Conservation (phyloP, 139 green algal species). For the Coccomyxa sp. region DNA sequence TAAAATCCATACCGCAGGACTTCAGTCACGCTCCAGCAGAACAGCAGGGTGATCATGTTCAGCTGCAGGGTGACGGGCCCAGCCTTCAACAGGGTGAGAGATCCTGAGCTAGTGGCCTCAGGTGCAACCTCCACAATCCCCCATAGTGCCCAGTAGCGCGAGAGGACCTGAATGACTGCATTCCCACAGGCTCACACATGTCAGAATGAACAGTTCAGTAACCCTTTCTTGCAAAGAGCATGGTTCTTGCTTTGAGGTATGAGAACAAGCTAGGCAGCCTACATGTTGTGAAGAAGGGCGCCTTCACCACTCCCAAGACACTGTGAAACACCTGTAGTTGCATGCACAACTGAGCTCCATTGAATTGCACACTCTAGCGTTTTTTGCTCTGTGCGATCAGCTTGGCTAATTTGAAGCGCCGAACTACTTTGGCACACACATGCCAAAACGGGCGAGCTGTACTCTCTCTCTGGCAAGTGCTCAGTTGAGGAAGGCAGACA, state of each 20-base stretch:
- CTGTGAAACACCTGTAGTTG: slow-evolving; percentile 63
- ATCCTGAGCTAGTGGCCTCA: slow-evolving; percentile 11
- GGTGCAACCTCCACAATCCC: slow-evolving; percentile 67
- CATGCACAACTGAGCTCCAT: neutral
- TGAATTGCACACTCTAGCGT: neutral
- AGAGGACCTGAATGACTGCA: slow-evolving; percentile 81
- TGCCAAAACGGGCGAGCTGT: too few relatives aligned
- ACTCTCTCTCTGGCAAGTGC: too few relatives aligned
- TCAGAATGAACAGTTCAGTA: neutral
- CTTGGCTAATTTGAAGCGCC: too few relatives aligned
- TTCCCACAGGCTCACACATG: neutral
- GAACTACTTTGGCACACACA: too few relatives aligned
- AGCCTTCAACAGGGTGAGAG: slow-evolving; percentile 17
- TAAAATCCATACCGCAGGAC: slow-evolving; percentile 92
- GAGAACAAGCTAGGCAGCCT: neutral
- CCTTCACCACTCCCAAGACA: slow-evolving; percentile 70
- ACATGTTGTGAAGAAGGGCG: slow-evolving; percentile 79
- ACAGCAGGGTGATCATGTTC: slow-evolving; percentile 66
- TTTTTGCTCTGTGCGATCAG: neutral
- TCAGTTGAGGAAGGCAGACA: too few relatives aligned
- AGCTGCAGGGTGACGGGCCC: slow-evolving; percentile 35
- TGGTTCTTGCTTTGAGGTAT: neutral
- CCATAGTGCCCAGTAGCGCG: slow-evolving; percentile 81
- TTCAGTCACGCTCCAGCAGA: slow-evolving; percentile 84
- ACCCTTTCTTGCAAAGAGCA: neutral